phyloP scores from a whole-genome alignment of 805 yeast genomes.

The Myxozyma monticola region DNA sequence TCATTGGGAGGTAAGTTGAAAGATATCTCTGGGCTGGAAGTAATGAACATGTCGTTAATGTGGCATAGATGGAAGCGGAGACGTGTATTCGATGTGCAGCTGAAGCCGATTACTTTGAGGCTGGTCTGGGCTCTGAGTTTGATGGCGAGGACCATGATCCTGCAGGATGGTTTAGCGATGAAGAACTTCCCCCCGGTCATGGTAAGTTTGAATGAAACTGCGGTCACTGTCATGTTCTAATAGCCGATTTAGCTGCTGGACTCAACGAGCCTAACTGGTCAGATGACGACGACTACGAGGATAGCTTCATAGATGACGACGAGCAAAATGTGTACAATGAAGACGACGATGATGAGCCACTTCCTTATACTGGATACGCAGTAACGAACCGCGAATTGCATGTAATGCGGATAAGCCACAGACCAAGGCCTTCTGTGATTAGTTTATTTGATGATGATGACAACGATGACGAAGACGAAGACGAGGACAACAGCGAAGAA shows the following conservation, averaged over 20 bases:
- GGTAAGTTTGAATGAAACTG: too few species aligned
- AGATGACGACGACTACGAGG: too few species aligned
- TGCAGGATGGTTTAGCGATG: background rate
- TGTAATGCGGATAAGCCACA: background rate
- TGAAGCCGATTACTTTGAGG: background rate
- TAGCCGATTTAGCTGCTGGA: too few species aligned
- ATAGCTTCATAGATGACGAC: background rate
- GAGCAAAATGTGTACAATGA: background rate
- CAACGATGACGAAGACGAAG: background rate
- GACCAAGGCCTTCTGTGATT: background rate
- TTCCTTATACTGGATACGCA: background rate
- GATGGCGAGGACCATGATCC: background rate
- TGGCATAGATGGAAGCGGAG: background rate
- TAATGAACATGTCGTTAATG: too few species aligned
- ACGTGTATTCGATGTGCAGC: background rate
- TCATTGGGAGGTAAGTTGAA: conserved; percentile 61
- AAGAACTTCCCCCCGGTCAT: background rate
- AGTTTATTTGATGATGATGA: background rate
- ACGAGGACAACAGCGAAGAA: background rate
- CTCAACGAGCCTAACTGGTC: too few species aligned
- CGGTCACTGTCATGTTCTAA: too few species aligned
- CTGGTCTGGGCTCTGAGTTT: background rate
- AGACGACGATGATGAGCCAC: background rate
- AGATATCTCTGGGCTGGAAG: too few species aligned
- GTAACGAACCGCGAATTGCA: background rate